A percentile compares a stretch with the other conserved stretches of the same genome.
phyloP scores from a whole-genome alignment of 2,329 filamentous ascomycete genomes.

The Pseudocercospora vitis region DNA sequence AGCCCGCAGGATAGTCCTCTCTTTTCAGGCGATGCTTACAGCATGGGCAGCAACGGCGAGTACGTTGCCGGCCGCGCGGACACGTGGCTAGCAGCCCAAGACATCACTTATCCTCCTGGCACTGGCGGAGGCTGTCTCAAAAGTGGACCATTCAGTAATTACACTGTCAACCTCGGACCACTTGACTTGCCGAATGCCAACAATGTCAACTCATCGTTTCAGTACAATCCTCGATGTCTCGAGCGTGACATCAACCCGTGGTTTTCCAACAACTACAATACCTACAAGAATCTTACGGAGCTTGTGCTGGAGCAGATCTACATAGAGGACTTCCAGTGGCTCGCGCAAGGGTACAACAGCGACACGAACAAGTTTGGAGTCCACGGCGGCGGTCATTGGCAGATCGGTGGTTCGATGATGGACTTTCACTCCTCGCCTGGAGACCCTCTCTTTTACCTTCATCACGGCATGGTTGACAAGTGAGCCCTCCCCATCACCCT shows the following conservation, averaged over 20 bases:
- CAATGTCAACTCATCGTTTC: constrained; percentile 32
- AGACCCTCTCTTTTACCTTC: constrained; percentile 53
- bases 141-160: constrained; percentile 54
- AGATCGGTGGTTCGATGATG: constrained; percentile 47
- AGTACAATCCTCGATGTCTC: constrained; percentile 28
- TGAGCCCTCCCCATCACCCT: neutral
- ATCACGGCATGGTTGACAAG: constrained; percentile 47
- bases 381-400: constrained; percentile 52
- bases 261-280: constrained; percentile 26
- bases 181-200: constrained; percentile 32
- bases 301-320: constrained; percentile 25
- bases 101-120: constrained; percentile 49
- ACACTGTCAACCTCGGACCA: constrained; percentile 37
- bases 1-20: constrained; percentile 46
- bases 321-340: constrained; percentile 33
- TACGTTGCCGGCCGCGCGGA: constrained; percentile 31
- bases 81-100: constrained; percentile 32
- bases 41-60: constrained; percentile 37
- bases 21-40: constrained; percentile 56
- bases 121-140: constrained; percentile 57
- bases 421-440: constrained; percentile 49
- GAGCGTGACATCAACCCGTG: constrained; percentile 29
- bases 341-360: constrained; percentile 34
- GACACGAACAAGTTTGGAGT: constrained; percentile 35
- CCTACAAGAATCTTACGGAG: constrained; percentile 25